Evolutionary conservation across 352 stramenopile genomes (phyloP).

Genomic region (Phytophthora podocarpi): DNA sequence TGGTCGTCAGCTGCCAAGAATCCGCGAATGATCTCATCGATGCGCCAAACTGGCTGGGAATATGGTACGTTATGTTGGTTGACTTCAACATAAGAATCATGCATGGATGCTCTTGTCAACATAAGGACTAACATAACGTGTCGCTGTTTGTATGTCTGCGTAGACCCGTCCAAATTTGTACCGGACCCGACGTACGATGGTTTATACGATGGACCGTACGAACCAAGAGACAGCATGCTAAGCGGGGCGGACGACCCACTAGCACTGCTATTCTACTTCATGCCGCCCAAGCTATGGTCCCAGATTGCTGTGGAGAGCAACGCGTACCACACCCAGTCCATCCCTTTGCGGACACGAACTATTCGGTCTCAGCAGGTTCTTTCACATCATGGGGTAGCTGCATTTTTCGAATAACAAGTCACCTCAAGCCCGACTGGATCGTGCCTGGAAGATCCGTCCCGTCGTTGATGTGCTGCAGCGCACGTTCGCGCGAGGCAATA

Average conservation of each 20-base stretch:
- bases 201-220: constrained; percentile 6
- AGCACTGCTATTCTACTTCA: constrained; percentile 11
- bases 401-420: too few species aligned
- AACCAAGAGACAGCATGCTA: not conserved
- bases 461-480: too few species aligned
- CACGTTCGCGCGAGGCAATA: not conserved
- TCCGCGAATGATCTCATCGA: not conserved
- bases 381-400: not conserved
- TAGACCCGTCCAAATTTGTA: constrained; percentile 1
- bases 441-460: not conserved
- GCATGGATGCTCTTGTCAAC: too few species aligned
- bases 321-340: not conserved
- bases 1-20: not conserved
- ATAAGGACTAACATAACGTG: constrained; percentile 1
- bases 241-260: not conserved
- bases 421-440: not conserved
- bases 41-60: not conserved
- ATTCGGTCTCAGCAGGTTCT: not conserved
- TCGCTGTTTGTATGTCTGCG: not conserved
- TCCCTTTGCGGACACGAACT: not conserved
- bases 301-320: constrained; percentile 6
- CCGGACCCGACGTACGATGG: not conserved
- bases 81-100: constrained; percentile 1
- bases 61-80: constrained; percentile 18
- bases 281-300: constrained; percentile 2